Base-by-base conservation (phyloP, 2,329 filamentous ascomycete species). In the Metarhizium album region DNA sequence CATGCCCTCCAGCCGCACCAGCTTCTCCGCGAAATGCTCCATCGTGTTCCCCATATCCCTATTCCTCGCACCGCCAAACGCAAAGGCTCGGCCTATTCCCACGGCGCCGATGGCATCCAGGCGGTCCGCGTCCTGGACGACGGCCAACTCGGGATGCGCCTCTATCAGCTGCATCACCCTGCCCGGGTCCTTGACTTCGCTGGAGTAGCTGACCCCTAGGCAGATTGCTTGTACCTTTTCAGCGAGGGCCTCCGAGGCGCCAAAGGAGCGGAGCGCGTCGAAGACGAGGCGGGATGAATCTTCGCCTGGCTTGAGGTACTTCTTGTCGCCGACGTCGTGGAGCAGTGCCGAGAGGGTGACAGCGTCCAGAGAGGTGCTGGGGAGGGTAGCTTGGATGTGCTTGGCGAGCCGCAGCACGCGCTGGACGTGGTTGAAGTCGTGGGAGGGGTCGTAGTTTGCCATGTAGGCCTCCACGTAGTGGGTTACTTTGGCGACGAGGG, bases 101-200 rank as follows among this genome's bases (percentile, higher is more conserved):
- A 96, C 79, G 0, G 87, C 88, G 1, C 90, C 91, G 47, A 96
- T 83, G 3, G 90, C 87, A 68, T 97, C 91, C n/a, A 97, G 73
- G 6, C 90, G 76, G 70, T 96, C 91, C 3, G 90, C 90, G 66
- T 96, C 91, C 69, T 96, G 90, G 31, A 96, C 89, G 46, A 95
- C 79, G 0, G 81, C 90, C 33, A 71, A 61, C 58, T 70, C 68
- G 1, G 87, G 87, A 63, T 86, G 73, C 29, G 69, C 62, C 5
- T 63, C 64, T n/a, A 94, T 72, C n/a, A 90, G 72, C 1, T 70
- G 66, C n/a, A 66, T 67, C 8, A 88, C 82, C 13, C 70, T 67
- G 5, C 67, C 69, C 1, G 84, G 83, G 60, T 90, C 74, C 59
- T 78, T 79, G 46, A 79, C 72, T 67, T 96, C 90, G 56, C 78